A percentile compares a stretch with the other conserved stretches of the same genome.
phyloP scores from a whole-genome alignment of 345 rosid genomes.

The Eucalyptus sp. region DNA sequence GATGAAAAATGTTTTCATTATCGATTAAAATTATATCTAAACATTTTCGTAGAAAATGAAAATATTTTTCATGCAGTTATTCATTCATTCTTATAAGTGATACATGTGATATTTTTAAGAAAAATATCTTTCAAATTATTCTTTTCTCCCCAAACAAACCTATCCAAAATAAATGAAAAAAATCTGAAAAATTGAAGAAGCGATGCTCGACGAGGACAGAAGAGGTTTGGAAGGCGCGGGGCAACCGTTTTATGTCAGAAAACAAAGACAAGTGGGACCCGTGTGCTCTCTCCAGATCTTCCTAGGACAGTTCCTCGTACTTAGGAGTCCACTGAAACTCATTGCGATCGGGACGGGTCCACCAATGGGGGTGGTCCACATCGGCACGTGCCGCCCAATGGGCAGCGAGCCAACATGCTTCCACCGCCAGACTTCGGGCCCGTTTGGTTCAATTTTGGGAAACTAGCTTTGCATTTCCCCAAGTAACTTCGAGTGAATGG shows the following conservation, averaged over 20 bases:
- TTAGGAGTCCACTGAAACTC: background rate
- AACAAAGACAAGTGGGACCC: background rate
- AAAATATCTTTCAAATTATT: background rate
- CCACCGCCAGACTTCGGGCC: background rate
- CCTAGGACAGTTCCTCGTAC: background rate
- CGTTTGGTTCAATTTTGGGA: too few relatives aligned
- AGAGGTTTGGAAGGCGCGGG: background rate
- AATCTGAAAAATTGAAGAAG: background rate
- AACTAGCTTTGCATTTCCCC: too few relatives aligned
- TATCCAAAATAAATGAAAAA: background rate
- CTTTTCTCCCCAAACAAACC: background rate
- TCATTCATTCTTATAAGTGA: background rate
- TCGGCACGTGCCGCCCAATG: background rate
- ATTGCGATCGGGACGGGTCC: background rate
- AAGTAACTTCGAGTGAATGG: too few relatives aligned
- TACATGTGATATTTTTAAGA: too few relatives aligned
- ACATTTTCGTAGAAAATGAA: fast-evolving
- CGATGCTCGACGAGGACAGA: background rate
- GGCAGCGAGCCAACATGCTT: background rate
- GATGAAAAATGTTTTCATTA: background rate
- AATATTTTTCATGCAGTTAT: fast-evolving
- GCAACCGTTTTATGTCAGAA: too few relatives aligned
- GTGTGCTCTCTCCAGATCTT: background rate
- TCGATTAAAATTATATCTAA: background rate
- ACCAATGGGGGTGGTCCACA: background rate